phyloP scores from a whole-genome alignment of 176 grass and related monocot species.

The Pontederia paniculata region DNA sequence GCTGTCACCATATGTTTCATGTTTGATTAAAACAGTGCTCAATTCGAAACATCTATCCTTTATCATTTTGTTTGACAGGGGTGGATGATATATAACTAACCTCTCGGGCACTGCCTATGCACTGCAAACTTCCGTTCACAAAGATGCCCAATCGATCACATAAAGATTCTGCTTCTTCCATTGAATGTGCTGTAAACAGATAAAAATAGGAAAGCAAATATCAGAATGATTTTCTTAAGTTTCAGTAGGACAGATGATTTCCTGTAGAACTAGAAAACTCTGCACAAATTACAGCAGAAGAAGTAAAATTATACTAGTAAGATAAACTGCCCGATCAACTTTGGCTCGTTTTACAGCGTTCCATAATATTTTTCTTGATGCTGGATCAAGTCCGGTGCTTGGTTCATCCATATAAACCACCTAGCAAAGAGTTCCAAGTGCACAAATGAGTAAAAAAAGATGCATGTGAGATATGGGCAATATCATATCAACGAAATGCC shows the following conservation, averaged over 20 bases:
- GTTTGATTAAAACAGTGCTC: too few species aligned
- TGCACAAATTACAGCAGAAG: neutral
- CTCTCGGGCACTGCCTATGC: constrained; percentile 72
- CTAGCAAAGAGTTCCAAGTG: constrained; percentile 17
- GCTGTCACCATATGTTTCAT: constrained; percentile 6
- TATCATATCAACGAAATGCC: neutral
- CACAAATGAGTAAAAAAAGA: constrained; percentile 2
- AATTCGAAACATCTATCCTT: too few species aligned
- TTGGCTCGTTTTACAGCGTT: constrained; percentile 69
- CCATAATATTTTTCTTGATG: constrained; percentile 66
- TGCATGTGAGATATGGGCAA: neutral
- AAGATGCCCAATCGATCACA: constrained; percentile 81
- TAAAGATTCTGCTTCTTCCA: constrained; percentile 81
- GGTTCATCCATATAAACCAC: constrained; percentile 97
- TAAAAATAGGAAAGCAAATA: neutral
- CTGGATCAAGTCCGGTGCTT: constrained; percentile 74
- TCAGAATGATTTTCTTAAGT: too few species aligned
- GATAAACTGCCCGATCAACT: constrained; percentile 68
- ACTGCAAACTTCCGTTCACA: constrained; percentile 60
- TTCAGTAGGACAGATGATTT: neutral
- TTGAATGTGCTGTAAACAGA: constrained; percentile 71
- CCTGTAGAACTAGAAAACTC: neutral
- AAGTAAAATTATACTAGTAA: constrained; percentile 47
- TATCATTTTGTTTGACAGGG: too few species aligned
- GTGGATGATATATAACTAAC: constrained; percentile 15